These are phyloP conservation scores for Crithidia thermophila DNA, from an alignment of 208 protist genomes.

Conservation along the genomic window DNA sequence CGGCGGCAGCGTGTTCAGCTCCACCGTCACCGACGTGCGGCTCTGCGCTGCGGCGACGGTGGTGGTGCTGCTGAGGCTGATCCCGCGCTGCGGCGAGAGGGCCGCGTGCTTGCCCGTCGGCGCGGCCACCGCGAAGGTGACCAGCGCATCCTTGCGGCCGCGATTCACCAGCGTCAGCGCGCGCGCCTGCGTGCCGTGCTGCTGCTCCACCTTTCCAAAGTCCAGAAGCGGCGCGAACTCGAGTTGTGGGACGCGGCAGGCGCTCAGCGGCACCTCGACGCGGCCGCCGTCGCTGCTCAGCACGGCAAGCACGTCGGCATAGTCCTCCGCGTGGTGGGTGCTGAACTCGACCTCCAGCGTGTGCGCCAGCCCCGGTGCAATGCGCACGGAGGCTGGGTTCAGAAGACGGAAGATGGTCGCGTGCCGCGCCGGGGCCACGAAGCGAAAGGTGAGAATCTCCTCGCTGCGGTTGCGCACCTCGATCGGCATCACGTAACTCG, in stretches of 20 bases:
- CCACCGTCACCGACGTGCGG: slow-evolving; percentile 50
- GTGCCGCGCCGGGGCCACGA: slow-evolving; percentile 62
- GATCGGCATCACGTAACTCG: slow-evolving; percentile 85
- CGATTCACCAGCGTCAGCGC: slow-evolving; percentile 69
- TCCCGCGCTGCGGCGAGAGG: slow-evolving; percentile 16
- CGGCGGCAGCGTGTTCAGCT: slow-evolving; percentile 53
- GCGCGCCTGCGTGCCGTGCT: slow-evolving; percentile 42
- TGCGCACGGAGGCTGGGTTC: slow-evolving; percentile 56
- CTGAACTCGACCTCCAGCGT: slow-evolving; percentile 86
- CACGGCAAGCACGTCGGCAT: slow-evolving; percentile 73
- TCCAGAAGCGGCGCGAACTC: slow-evolving; percentile 54
- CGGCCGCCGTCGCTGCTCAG: slow-evolving; percentile 65
- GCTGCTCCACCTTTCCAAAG: slow-evolving; percentile 80
- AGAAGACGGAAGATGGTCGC: slow-evolving; percentile 67
- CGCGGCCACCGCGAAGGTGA: slow-evolving; percentile 31
- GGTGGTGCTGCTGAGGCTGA: slow-evolving; percentile 22
- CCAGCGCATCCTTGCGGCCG: slow-evolving; percentile 60
- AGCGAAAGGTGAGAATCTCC: slow-evolving; percentile 72
- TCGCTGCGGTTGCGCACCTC: slow-evolving; percentile 74
- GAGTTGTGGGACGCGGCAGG: slow-evolving; percentile 64
- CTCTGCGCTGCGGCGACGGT: slow-evolving; percentile 42
- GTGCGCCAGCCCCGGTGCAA: slow-evolving; percentile 79
- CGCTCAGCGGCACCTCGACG: slow-evolving; percentile 68
- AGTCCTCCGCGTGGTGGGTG: slow-evolving; percentile 71
- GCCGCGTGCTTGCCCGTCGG: not conserved